A percentile compares a stretch with the other conserved stretches of the same genome.
Evolutionary conservation across 2,329 filamentous ascomycete genomes (phyloP).

Genomic region (Monosporascus sp.): DNA sequence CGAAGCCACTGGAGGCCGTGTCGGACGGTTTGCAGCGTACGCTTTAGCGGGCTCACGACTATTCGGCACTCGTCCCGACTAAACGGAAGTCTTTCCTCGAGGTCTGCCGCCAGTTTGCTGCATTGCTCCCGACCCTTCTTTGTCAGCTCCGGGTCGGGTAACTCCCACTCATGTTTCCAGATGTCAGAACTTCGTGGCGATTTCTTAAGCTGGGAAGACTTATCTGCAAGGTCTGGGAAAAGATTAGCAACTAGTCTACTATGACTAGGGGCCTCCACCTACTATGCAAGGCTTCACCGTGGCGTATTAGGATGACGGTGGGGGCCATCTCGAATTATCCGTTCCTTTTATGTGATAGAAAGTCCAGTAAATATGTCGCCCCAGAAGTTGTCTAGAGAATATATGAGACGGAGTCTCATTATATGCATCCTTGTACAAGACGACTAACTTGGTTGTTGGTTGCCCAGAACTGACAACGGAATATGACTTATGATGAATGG

Average conservation of each 20-base stretch:
- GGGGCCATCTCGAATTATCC: slow-evolving; percentile 28
- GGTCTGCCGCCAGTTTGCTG: slow-evolving; percentile 18
- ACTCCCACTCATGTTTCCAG: slow-evolving; percentile 23
- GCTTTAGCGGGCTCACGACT: slow-evolving; percentile 26
- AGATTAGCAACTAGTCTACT: slow-evolving; percentile 6
- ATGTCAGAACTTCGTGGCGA: slow-evolving; percentile 14
- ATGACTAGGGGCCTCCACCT: slow-evolving; percentile 10
- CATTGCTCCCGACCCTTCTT: slow-evolving; percentile 24
- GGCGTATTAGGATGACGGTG: slow-evolving; percentile 35
- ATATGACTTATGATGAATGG: not conserved
- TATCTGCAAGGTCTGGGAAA: slow-evolving; percentile 25
- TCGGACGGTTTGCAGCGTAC: slow-evolving; percentile 25
- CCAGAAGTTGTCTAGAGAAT: not conserved
- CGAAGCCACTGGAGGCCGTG: slow-evolving; percentile 24
- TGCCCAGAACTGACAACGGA: not conserved
- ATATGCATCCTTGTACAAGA: slow-evolving; percentile 1
- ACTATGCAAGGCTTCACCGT: slow-evolving; percentile 38
- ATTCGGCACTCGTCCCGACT: slow-evolving; percentile 20
- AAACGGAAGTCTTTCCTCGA: slow-evolving; percentile 18
- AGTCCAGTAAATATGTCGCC: not conserved
- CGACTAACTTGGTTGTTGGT: not conserved
- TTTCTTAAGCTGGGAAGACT: slow-evolving; percentile 12
- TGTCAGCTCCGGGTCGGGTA: slow-evolving; percentile 25
- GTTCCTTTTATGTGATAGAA: slow-evolving; percentile 1
- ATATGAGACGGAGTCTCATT: not conserved